Percentiles rank a stretch among this genome's conserved stretches.
phyloP scores from a whole-genome alignment of 2,329 filamentous ascomycete species.

The Proliferodiscus dingleyae region DNA sequence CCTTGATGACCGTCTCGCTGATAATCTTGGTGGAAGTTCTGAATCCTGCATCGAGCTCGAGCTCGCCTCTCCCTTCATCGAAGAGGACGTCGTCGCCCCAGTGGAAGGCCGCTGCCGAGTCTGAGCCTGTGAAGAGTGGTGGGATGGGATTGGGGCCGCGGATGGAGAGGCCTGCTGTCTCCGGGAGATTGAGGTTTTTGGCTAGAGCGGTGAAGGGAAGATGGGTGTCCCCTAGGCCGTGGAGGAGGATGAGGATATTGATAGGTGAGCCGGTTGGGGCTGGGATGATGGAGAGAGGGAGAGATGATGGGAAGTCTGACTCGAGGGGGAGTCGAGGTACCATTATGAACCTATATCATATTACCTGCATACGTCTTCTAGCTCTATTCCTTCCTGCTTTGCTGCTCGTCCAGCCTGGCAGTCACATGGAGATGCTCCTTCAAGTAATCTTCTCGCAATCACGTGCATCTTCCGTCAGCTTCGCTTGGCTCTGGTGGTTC shows the following conservation, averaged over 20 bases:
- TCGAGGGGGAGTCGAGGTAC: constrained; percentile 31
- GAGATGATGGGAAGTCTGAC: constrained; percentile 45
- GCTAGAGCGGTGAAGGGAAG: constrained; percentile 53
- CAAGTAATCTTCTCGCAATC: too few species aligned
- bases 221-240: constrained; percentile 63
- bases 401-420: too few species aligned
- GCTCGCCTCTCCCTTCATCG: constrained; percentile 44
- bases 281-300: constrained; percentile 28
- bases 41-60: constrained; percentile 52
- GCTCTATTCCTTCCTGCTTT: too few species aligned
- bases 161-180: constrained; percentile 58
- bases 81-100: constrained; percentile 57
- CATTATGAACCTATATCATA: background rate
- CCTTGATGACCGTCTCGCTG: constrained; percentile 38
- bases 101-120: constrained; percentile 42
- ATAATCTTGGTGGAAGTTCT: constrained; percentile 38
- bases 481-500: too few species aligned
- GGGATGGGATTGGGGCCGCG: constrained; percentile 57
- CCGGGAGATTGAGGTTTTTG: constrained; percentile 55
- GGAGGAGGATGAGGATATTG: constrained; percentile 63
- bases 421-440: too few species aligned
- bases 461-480: too few species aligned
- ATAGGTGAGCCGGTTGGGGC: constrained; percentile 36
- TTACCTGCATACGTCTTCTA: background rate
- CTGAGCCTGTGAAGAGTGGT: constrained; percentile 37